Conservation (phyloP, 2,329 filamentous ascomycete genomes). For the Paraconiothyrium brasiliense region DNA sequence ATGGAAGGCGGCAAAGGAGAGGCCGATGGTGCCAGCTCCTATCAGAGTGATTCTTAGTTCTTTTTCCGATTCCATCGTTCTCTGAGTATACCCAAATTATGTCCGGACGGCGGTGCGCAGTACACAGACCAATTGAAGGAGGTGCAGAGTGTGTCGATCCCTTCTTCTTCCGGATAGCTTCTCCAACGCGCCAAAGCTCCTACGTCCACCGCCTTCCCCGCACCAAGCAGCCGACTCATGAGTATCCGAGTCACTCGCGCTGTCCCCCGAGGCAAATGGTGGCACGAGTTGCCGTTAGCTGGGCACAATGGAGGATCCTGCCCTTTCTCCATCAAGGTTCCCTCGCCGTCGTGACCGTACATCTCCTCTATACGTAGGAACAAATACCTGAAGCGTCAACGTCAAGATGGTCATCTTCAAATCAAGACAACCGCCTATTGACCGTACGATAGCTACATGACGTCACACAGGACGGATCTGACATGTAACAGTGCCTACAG, state of each 20-base stretch:
- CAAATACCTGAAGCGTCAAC: constrained; percentile 1
- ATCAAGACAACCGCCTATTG: constrained; percentile 54
- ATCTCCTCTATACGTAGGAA: neutral
- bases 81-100: neutral
- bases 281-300: neutral
- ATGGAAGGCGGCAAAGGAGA: constrained; percentile 66
- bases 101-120: neutral
- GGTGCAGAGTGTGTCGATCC: constrained; percentile 19
- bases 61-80: constrained; percentile 17
- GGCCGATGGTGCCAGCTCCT: constrained; percentile 62
- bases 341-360: neutral
- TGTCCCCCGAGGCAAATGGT: constrained; percentile 25
- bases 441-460: constrained; percentile 32
- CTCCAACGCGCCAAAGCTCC: constrained; percentile 19
- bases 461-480: constrained; percentile 14
- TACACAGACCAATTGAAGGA: neutral
- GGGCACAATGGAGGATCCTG: neutral
- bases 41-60: constrained; percentile 52
- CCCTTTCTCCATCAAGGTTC: neutral
- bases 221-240: constrained; percentile 39
- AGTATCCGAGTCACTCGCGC: constrained; percentile 29
- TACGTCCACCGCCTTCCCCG: constrained; percentile 38
- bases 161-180: constrained; percentile 22
- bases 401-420: constrained; percentile 51
- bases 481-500: constrained; percentile 57